Evolutionary conservation across 164 flowering plant genomes (phyloP).

Genomic region (Pachysandra terminalis): DNA sequence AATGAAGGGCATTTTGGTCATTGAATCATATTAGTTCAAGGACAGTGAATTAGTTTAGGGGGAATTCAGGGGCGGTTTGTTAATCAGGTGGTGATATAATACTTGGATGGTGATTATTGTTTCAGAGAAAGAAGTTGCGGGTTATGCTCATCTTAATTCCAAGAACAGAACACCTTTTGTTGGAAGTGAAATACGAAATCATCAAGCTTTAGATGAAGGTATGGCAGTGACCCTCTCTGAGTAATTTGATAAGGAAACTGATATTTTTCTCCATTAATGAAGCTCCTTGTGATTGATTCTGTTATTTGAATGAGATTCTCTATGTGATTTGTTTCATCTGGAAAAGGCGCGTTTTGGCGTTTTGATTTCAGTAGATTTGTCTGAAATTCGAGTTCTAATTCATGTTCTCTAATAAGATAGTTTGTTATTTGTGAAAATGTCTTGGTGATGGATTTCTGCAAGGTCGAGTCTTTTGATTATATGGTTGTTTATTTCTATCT

Average conservation of each 20-base stretch:
- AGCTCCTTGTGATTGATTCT: conserved; percentile 1
- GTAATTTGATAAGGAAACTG: not conserved
- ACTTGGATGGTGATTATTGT: too few relatives aligned
- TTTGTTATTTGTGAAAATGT: not conserved
- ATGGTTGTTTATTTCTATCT: too few relatives aligned
- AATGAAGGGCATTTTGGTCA: too few relatives aligned
- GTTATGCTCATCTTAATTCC: too few relatives aligned
- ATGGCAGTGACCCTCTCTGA: conserved; percentile 1
- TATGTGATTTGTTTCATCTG: not conserved
- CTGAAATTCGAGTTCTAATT: not conserved
- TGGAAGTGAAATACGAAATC: not conserved
- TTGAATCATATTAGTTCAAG: too few relatives aligned
- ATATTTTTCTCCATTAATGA: not conserved
- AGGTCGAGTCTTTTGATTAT: conserved; percentile 1
- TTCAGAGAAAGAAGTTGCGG: too few relatives aligned
- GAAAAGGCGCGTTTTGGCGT: not conserved
- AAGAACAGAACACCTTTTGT: too few relatives aligned
- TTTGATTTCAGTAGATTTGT: not conserved
- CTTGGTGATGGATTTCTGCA: not conserved
- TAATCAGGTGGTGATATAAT: too few relatives aligned
- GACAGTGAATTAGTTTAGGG: too few relatives aligned
- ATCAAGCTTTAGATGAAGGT: not conserved
- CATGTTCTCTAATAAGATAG: not conserved
- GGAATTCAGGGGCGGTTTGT: too few relatives aligned
- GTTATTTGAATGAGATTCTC: conserved; percentile 2